Percentiles rank a stretch among this genome's conserved stretches.
Evolutionary conservation across 1,284 basidiomycete genomes (phyloP).

Genomic region (Austroboletus novae-zelandiae): DNA sequence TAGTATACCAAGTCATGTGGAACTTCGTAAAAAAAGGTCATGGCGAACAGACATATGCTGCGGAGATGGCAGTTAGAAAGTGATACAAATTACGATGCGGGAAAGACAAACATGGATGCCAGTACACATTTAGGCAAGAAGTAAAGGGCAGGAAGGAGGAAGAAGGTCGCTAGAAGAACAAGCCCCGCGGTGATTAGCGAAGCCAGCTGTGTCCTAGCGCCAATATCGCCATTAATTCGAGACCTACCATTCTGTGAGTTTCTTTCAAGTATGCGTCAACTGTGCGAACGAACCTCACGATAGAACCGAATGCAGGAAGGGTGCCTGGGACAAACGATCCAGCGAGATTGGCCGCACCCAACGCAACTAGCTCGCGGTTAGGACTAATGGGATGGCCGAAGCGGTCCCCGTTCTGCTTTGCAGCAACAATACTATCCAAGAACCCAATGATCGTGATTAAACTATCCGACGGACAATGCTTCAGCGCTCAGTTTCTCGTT

Average conservation of each 20-base stretch:
- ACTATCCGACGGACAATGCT: slow-evolving; percentile 34
- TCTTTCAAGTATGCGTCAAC: background rate
- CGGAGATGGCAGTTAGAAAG: slow-evolving; percentile 3
- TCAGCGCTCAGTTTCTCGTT: background rate
- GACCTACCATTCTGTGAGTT: slow-evolving; percentile 46
- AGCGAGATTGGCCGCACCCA: slow-evolving; percentile 80
- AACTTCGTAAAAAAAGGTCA: slow-evolving; percentile 79
- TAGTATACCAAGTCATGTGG: slow-evolving; percentile 86
- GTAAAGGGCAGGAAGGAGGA: slow-evolving; percentile 77
- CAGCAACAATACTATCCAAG: slow-evolving; percentile 81
- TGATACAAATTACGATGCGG: background rate
- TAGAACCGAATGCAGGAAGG: slow-evolving; percentile 85
- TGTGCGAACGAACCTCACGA: slow-evolving; percentile 64
- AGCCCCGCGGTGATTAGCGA: slow-evolving; percentile 75
- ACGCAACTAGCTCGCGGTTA: slow-evolving; percentile 86
- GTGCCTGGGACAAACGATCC: slow-evolving; percentile 83
- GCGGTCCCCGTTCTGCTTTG: slow-evolving; percentile 81
- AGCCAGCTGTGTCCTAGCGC: slow-evolving; percentile 86
- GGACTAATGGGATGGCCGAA: slow-evolving; percentile 89
- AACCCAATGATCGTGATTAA: slow-evolving; percentile 75
- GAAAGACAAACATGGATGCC: slow-evolving; percentile 62
- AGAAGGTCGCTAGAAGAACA: slow-evolving; percentile 83
- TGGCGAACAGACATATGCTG: slow-evolving; percentile 82
- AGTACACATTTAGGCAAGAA: slow-evolving; percentile 82
- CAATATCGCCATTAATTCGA: slow-evolving; percentile 83